Evolutionary conservation across 2,329 filamentous ascomycete genomes (phyloP).

Genomic region (Fusarium bactridioides): DNA sequence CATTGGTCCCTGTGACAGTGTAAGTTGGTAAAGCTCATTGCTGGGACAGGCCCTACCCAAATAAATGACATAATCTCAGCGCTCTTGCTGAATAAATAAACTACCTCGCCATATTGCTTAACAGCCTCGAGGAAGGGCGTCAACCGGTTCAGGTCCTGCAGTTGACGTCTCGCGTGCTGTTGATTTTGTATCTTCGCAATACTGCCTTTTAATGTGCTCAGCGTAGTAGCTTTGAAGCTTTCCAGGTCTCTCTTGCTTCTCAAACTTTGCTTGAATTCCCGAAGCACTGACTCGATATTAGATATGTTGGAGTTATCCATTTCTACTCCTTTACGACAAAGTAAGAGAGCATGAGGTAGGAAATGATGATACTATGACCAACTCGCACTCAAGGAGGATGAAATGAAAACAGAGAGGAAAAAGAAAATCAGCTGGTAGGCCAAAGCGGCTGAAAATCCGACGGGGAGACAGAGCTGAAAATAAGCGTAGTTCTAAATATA

Average conservation of each 20-base stretch:
- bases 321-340: too few relatives aligned
- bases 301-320: too few relatives aligned
- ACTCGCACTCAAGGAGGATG: too few relatives aligned
- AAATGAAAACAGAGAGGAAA: too few relatives aligned
- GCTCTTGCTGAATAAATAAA: background rate
- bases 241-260: accelerated
- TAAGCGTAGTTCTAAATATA: background rate
- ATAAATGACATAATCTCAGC: background rate
- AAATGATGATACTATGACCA: too few relatives aligned
- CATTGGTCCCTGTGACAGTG: background rate
- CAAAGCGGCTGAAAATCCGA: too few relatives aligned
- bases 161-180: background rate
- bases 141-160: accelerated
- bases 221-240: accelerated
- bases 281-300: too few relatives aligned
- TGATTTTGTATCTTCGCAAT: accelerated
- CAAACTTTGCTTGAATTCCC: background rate
- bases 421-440: too few relatives aligned
- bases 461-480: background rate
- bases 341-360: too few relatives aligned
- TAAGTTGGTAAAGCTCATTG: background rate
- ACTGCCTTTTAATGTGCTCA: accelerated
- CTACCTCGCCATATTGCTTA: background rate
- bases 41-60: background rate
- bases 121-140: background rate